Evolutionary conservation across 1,284 basidiomycete genomes (phyloP), one percentile per base, ranked within the genome.

Genomic region (Ganoderma lingzhi): DNA sequence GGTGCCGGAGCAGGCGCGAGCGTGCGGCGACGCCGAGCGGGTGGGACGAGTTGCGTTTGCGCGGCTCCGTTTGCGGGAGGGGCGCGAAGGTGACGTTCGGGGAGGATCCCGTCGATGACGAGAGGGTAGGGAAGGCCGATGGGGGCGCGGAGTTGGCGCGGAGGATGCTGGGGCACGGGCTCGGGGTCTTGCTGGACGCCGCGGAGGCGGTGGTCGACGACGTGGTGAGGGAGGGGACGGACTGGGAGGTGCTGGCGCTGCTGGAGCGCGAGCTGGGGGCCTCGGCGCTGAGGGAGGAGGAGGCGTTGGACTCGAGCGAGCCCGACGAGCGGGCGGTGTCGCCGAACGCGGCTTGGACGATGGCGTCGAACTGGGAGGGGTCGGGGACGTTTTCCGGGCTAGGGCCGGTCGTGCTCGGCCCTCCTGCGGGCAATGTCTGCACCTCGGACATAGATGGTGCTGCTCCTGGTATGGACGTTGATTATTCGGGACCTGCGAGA

Each of bases 11-110:
- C 73, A 89, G 82, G 66, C 85, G 84, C 35, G 83, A 83, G 63
- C 88, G 87, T n/a, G 86, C 88, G 63, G 89, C 86, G 73, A 90
- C 85, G 35, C 91, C 91, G 19, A 93, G 82, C 19, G 88, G 90
- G n/a, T 84, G 81, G 58, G 82, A 79, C 8, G 85, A 87, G 56
- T 86, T 84, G 61, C 88, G 85, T 73, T 85, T 86, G 45, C 87
- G 83, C 2, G 87, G 88, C 23, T 84, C 87, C 17, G 86, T 80
- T 65, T 84, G 78, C 0, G 91, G 91, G 44, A 93, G 83, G 0
- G 91, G 91, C 0, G 91, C 91, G 72, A 93, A 93, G 70, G 84
- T 86, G 69, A 93, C 84, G 69, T 80, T 84, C 28, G 72, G 73
- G 39, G 67, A 69, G 19, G 68, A 48, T 32, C 74, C 67, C 62